Percentiles rank a stretch among this genome's conserved stretches.
Evolutionary conservation across 306 rosid genomes (phyloP).

Genomic region (Vigna angularis): DNA sequence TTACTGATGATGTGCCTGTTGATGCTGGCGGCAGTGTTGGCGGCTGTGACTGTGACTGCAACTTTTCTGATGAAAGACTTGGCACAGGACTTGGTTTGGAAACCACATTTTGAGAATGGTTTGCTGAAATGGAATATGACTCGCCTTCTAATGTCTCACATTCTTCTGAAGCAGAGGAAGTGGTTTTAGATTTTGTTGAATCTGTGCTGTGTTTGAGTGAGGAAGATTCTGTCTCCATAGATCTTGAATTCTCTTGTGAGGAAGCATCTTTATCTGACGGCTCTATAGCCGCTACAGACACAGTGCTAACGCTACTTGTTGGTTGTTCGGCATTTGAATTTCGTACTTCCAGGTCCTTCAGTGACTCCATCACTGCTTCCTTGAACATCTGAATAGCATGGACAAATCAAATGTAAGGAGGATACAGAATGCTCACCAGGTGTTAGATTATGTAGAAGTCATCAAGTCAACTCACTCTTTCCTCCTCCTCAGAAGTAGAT

Average conservation of each 20-base stretch:
- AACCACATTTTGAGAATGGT: conserved; percentile 45
- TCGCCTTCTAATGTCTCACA: conserved; percentile 48
- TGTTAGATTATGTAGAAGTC: conserved; percentile 28
- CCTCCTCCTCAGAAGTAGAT: conserved; percentile 86
- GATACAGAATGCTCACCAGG: conserved; percentile 10
- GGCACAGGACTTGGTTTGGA: conserved; percentile 47
- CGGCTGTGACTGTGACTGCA: not conserved
- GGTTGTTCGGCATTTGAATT: conserved; percentile 56
- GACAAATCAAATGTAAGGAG: conserved; percentile 35
- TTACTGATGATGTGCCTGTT: conserved; percentile 42
- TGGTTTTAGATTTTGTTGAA: conserved; percentile 51
- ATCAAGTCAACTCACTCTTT: conserved; percentile 70
- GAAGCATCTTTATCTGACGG: conserved; percentile 52
- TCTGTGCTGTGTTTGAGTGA: conserved; percentile 44
- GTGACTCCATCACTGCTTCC: conserved; percentile 88
- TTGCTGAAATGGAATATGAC: conserved; percentile 49
- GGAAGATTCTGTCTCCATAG: conserved; percentile 46
- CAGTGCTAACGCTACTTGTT: conserved; percentile 41
- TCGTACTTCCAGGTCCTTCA: conserved; percentile 71
- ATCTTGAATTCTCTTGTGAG: conserved; percentile 40
- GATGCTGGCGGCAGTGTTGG: not conserved
- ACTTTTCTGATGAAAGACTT: conserved; percentile 33
- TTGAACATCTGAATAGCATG: conserved; percentile 76
- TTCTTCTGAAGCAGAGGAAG: conserved; percentile 50
- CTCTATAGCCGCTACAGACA: conserved; percentile 36